These are phyloP conservation scores for Hansenula sp. DNA, from an alignment of 1,139 yeast genomes.

Conservation along the genomic window DNA sequence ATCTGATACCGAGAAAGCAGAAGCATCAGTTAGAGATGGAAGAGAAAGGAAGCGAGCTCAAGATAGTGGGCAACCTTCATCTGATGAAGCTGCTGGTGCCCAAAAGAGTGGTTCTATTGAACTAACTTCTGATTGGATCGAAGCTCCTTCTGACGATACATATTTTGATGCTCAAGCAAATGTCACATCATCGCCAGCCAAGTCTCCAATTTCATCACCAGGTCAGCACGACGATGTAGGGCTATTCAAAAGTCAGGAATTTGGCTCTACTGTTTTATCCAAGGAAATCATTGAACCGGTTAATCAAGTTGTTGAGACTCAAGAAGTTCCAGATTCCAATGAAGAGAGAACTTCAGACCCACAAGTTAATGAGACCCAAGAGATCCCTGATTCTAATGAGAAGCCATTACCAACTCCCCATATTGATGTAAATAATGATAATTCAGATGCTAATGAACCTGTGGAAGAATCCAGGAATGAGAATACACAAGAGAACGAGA, in stretches of 20 bases:
- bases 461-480: too few relatives aligned
- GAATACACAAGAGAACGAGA: background rate
- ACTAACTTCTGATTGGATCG: background rate
- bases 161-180: background rate
- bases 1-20: too few relatives aligned
- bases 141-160: background rate
- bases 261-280: background rate
- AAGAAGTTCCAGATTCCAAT: constrained; percentile 5
- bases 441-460: too few relatives aligned
- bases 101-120: background rate
- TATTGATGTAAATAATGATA: too few relatives aligned
- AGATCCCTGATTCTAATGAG: constrained; percentile 3
- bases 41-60: too few relatives aligned
- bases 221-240: background rate
- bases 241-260: background rate
- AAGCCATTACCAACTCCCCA: too few relatives aligned
- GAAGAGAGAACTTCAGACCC: background rate
- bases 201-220: background rate
- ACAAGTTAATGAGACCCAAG: background rate
- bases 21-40: too few relatives aligned
- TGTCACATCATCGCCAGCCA: background rate
- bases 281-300: background rate
- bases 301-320: constrained; percentile 1
- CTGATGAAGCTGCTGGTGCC: background rate
- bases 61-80: background rate